Evolutionary conservation across 768 basidiomycete species (phyloP).

Genomic region (Paxillus rubicundulus): DNA sequence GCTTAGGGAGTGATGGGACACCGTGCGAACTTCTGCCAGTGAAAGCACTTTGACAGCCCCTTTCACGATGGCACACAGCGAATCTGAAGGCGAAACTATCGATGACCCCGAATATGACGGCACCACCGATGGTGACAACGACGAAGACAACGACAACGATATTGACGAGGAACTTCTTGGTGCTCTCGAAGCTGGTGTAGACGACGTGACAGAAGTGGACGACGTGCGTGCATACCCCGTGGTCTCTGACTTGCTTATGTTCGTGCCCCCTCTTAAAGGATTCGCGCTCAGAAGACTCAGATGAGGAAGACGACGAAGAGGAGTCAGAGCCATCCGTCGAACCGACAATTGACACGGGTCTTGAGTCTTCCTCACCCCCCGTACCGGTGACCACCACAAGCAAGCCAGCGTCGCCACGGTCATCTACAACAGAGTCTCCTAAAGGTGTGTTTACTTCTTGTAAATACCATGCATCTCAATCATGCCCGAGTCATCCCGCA

Average conservation of each 20-base stretch:
- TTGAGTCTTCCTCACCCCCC: conserved; percentile 28
- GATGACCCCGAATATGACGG: conserved; percentile 59
- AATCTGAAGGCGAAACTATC: conserved; percentile 62
- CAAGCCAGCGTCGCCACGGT: conserved; percentile 22
- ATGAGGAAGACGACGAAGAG: conserved; percentile 54
- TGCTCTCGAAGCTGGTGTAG: conserved; percentile 51
- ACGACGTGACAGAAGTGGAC: conserved; percentile 68
- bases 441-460: conserved; percentile 27
- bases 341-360: conserved; percentile 28
- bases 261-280: conserved; percentile 38
- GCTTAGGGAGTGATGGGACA: conserved; percentile 1
- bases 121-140: conserved; percentile 42
- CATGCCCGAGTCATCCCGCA: conserved; percentile 24
- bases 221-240: conserved; percentile 49
- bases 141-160: conserved; percentile 47
- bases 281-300: conserved; percentile 58
- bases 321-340: conserved; percentile 40
- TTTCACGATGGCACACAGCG: conserved; percentile 49
- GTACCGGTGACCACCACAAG: conserved; percentile 24
- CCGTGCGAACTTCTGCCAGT: conserved; percentile 29
- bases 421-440: conserved; percentile 32
- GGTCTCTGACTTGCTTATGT: conserved; percentile 4
- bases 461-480: conserved; percentile 11
- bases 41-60: neutral
- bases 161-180: conserved; percentile 63